Evolutionary conservation across 139 green algal genomes (phyloP).

Genomic region (Zygnema cylindricum): DNA sequence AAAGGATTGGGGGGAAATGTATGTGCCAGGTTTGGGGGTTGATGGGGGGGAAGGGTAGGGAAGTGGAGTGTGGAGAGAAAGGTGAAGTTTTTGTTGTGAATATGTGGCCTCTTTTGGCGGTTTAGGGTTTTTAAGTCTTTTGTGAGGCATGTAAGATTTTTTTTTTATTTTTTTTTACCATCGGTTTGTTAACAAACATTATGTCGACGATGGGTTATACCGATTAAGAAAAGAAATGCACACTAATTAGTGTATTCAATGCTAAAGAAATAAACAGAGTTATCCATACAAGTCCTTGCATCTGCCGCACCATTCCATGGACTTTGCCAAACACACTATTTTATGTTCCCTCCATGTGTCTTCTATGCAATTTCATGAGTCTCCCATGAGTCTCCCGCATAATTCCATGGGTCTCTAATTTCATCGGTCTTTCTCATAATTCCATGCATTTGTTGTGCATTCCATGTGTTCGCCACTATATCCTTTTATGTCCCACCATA

Average conservation of each 20-base stretch:
- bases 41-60: neutral
- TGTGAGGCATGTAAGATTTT: too few species aligned
- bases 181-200: too few species aligned
- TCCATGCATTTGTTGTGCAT: neutral
- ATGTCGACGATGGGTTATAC: too few species aligned
- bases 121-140: too few species aligned
- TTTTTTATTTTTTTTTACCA: too few species aligned
- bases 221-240: too few species aligned
- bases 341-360: too few species aligned
- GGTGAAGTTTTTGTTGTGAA: neutral
- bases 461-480: too few species aligned
- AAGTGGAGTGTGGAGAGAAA: neutral
- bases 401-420: neutral
- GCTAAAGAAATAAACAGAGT: neutral
- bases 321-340: too few species aligned
- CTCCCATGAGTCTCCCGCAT: neutral
- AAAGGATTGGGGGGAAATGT: neutral
- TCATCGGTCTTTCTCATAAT: neutral
- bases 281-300: neutral
- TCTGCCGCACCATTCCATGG: neutral
- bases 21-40: neutral
- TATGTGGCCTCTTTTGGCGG: neutral
- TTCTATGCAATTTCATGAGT: too few species aligned
- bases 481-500: too few species aligned
- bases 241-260: neutral